Percentiles rank a stretch among this genome's conserved stretches.
Evolutionary conservation across 2,329 filamentous ascomycete species (phyloP).

Genomic region (Tolypocladium cylindrosporum): DNA sequence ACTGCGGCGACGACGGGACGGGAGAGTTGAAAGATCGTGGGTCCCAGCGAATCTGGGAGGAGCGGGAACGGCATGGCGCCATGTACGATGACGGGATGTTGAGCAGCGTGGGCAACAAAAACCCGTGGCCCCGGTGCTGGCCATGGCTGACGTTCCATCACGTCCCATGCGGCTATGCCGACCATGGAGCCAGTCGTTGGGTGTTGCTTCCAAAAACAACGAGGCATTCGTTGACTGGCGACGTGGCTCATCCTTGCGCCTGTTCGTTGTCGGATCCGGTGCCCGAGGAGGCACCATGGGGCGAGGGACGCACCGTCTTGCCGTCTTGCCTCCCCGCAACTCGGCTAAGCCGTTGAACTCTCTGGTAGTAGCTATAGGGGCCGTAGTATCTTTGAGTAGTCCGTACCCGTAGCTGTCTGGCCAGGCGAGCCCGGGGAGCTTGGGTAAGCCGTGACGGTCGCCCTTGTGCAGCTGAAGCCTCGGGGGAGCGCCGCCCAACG

Average conservation of each 20-base stretch:
- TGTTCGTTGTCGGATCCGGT: not conserved
- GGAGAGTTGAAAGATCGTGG: not conserved
- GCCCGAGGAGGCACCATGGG: not conserved
- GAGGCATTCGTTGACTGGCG: not conserved
- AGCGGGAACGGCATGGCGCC: not conserved
- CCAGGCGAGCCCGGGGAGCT: not conserved
- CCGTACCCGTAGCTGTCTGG: not conserved
- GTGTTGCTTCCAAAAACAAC: not conserved
- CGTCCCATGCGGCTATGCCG: not conserved
- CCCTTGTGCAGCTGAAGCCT: not conserved
- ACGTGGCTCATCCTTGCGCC: not conserved
- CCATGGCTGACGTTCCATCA: not conserved
- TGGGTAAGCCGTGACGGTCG: not conserved
- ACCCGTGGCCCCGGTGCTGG: not conserved
- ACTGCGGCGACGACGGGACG: not conserved
- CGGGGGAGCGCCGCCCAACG: not conserved
- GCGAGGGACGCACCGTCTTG: not conserved
- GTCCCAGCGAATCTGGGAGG: not conserved
- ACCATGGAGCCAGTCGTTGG: not conserved
- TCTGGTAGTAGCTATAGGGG: not conserved
- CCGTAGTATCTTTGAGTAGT: not conserved
- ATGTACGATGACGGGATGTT: not conserved
- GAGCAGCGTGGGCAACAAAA: not conserved
- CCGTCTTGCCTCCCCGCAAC: not conserved
- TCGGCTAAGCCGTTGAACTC: not conserved